Evolutionary conservation across 352 stramenopile genomes (phyloP), one percentile per base, ranked within the genome.

Genomic region (Elongisporangium prolatum): DNA sequence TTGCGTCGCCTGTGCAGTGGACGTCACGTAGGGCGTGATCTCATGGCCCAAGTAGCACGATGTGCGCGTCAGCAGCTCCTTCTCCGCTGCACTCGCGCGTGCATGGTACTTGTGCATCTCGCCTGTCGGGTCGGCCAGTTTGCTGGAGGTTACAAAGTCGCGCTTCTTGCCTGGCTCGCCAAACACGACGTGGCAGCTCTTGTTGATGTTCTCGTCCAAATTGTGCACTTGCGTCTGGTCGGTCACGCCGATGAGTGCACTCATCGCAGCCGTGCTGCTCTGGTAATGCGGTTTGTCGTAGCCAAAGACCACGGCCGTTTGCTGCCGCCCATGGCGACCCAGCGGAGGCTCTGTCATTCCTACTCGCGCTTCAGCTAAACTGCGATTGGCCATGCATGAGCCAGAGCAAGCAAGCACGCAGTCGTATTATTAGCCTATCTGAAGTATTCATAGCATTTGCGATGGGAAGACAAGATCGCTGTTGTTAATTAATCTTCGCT

Each of bases 401-500:
- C 24, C 24, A n/a, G 50, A n/a, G n/a, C n/a, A n/a, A n/a, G n/a
- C n/a, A 50, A 61, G 63, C 21, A 66, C 61, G 68, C 58, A 66
- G 57, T 53, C 64, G 60, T 71, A 68, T 68, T 68, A 65, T 65
- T 71, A 66, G 57, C 47, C 47, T n/a, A 13, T 16, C 8, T 9
- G 8, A 17, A 50, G n/a, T 22, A 50, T 50, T 50, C 6, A 22
- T 22, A 50, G 20, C 20, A 50, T 22, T 6, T 5, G 16, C 20
- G 21, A n/a, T 20, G 47, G 7, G 6, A 20, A 22, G 47, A 21
- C 9, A 50, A 3, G 5, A 9, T 9, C 17, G 6, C 21, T 40
- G 4, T 54, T 40, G 44, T 84, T 85, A 98, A 61, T 84, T 96
- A 63, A 99, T 93, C 72, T 99, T 99, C 57, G 97, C 97, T 61